Evolutionary conservation across 805 yeast species (phyloP).

Genomic region (Candida hispaniensis): DNA sequence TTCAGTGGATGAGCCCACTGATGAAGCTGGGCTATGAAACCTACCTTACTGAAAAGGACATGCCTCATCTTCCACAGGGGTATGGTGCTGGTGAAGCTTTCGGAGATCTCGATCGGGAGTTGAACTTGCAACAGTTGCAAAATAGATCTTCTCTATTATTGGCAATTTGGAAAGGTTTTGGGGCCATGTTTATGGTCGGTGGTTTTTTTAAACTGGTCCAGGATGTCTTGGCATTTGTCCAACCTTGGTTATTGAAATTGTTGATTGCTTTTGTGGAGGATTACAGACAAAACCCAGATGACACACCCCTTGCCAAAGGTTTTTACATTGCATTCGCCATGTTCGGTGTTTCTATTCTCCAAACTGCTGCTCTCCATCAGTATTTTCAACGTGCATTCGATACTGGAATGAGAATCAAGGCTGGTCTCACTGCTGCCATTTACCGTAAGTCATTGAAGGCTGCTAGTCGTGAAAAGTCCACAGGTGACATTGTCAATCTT

Average conservation of each 20-base stretch:
- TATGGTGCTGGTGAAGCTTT: slow-evolving; percentile 48
- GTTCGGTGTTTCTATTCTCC: slow-evolving; percentile 49
- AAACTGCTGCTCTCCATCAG: slow-evolving; percentile 58
- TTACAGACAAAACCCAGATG: slow-evolving; percentile 24
- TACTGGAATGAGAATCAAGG: slow-evolving; percentile 56
- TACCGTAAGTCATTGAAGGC: slow-evolving; percentile 55
- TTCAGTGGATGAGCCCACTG: slow-evolving; percentile 83
- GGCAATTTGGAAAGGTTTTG: slow-evolving; percentile 65
- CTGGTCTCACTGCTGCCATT: slow-evolving; percentile 56
- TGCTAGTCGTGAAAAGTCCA: slow-evolving; percentile 44
- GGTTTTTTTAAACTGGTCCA: slow-evolving; percentile 62
- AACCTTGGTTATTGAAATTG: slow-evolving; percentile 68
- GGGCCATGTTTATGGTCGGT: slow-evolving; percentile 55
- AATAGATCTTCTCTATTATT: slow-evolving; percentile 39
- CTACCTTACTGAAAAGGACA: slow-evolving; percentile 43
- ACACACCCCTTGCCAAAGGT: slow-evolving; percentile 43
- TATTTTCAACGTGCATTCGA: slow-evolving; percentile 41
- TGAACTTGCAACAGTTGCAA: slow-evolving; percentile 45
- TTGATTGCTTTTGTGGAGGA: slow-evolving; percentile 54
- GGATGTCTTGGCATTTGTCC: slow-evolving; percentile 74
- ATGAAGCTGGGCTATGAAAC: slow-evolving; percentile 68
- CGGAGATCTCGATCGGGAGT: slow-evolving; percentile 42
- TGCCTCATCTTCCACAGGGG: slow-evolving; percentile 66
- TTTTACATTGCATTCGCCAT: slow-evolving; percentile 50
- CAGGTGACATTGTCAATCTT: slow-evolving; percentile 73